Conservation (phyloP, 164 flowering plant genomes). For the Tetracentron sinense region DNA sequence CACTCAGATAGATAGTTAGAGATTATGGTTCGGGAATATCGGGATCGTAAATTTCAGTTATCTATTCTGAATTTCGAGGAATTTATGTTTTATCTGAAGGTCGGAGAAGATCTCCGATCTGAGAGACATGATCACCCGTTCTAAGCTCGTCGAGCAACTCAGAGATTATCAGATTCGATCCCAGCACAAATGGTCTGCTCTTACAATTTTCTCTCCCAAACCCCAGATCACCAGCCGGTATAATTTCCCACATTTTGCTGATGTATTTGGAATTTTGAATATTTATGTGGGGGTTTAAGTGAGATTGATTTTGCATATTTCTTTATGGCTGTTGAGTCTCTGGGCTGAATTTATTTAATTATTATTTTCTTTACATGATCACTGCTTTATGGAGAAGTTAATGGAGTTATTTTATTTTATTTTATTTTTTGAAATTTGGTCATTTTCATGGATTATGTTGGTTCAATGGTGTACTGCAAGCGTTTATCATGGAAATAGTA, state of each 20-base stretch:
- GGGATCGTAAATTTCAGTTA: no score
- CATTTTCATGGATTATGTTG: neutral
- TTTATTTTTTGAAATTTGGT: neutral
- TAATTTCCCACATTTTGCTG: neutral
- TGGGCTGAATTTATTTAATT: neutral
- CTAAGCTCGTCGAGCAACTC: conserved; percentile 58
- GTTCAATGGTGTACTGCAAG: neutral
- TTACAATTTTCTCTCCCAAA: conserved; percentile 29
- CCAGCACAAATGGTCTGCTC: conserved; percentile 38
- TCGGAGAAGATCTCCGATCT: conserved; percentile 22
- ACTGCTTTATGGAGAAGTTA: neutral
- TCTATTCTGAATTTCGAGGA: neutral
- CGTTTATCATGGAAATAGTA: neutral
- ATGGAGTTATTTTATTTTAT: neutral
- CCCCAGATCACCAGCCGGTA: conserved; percentile 38
- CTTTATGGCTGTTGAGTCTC: neutral
- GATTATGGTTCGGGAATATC: no score
- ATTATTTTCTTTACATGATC: neutral
- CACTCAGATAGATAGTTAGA: no score
- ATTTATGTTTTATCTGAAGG: conserved; percentile 3
- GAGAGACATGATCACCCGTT: conserved; percentile 53
- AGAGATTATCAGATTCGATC: conserved; percentile 60
- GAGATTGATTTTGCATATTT: neutral
- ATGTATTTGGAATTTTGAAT: neutral
- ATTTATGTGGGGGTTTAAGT: neutral